Evolutionary conservation across 75 land plant genomes (phyloP), one percentile per base, ranked within the genome.

Genomic region (Pinus albicaulis): DNA sequence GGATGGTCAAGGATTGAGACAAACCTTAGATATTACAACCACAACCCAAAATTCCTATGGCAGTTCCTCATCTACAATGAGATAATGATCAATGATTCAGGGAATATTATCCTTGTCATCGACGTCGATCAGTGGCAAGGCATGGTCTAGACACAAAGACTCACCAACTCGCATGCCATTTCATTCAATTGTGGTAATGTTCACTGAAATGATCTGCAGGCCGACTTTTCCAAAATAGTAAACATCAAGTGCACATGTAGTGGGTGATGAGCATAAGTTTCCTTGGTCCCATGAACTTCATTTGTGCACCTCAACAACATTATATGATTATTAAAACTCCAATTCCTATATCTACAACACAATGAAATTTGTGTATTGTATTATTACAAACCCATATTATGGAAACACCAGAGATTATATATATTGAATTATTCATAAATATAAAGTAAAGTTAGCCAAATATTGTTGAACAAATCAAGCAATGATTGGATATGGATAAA

Each of bases 11-110:
- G n/a, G n/a, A n/a, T n/a, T n/a, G n/a, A n/a, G n/a, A n/a, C n/a
- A n/a, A n/a, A n/a, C n/a, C n/a, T n/a, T n/a, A 7, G 79, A 79
- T 23, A 80, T 71, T 15, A 80, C 48, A n/a, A 79, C 82, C 61
- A 80, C 70, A 25, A 72, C 82, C 82, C 80, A 57, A 7, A 76
- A 79, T 71, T 80, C 82, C n/a, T 80, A 73, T 19, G 76, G 60
- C 15, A 80, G 68, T 55, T 80, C 82, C 66, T 76, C 82, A 57
- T 68, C 72, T 13, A 80, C 80, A 52, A 80, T 76, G 20, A 80
- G 79, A 61, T 80, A 68, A 53, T 79, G 82, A 22, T 80, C 82
- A 31, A 80, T 26, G n/a, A 80, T 80, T 56, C 48, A 48, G 28
- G 26, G 26, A 4, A 80, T 25, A 56, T 38, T 13, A 34, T 80